Conservation (phyloP, 2,329 filamentous ascomycete genomes). For the Penicillium sp. region DNA sequence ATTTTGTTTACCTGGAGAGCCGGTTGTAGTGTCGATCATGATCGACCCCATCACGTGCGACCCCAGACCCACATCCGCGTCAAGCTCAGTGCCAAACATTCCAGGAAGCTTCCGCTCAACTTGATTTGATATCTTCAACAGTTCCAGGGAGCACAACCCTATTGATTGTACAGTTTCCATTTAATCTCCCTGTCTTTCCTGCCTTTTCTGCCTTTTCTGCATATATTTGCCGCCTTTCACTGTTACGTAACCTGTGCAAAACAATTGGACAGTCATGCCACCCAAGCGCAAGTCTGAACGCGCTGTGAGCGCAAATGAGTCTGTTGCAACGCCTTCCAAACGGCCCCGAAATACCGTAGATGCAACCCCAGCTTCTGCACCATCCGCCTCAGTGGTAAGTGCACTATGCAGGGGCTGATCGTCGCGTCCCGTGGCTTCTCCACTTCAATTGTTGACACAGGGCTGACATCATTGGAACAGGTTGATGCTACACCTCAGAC, state of each 20-base stretch:
- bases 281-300: conserved; percentile 32
- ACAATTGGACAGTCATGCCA: conserved; percentile 10
- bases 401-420: conserved; percentile 15
- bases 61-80: conserved; percentile 15
- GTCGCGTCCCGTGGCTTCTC: conserved; percentile 8
- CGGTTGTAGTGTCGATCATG: neutral
- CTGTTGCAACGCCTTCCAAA: conserved; percentile 24
- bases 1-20: neutral
- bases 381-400: conserved; percentile 15
- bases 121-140: neutral
- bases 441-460: conserved; percentile 6
- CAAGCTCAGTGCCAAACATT: conserved; percentile 12
- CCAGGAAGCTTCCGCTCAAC: neutral
- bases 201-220: neutral
- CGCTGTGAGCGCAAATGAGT: conserved; percentile 21
- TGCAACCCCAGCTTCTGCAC: neutral
- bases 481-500: conserved; percentile 20
- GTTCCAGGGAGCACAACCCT: too few species aligned
- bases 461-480: conserved; percentile 4
- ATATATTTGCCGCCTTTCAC: neutral
- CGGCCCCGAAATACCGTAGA: conserved; percentile 18
- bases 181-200: neutral
- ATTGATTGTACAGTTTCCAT: neutral
- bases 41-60: conserved; percentile 11
- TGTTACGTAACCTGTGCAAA: neutral